Evolutionary conservation across 148 eudicot species (phyloP), one percentile per base, ranked within the genome.

Genomic region (Rhododendron griersonianum): DNA sequence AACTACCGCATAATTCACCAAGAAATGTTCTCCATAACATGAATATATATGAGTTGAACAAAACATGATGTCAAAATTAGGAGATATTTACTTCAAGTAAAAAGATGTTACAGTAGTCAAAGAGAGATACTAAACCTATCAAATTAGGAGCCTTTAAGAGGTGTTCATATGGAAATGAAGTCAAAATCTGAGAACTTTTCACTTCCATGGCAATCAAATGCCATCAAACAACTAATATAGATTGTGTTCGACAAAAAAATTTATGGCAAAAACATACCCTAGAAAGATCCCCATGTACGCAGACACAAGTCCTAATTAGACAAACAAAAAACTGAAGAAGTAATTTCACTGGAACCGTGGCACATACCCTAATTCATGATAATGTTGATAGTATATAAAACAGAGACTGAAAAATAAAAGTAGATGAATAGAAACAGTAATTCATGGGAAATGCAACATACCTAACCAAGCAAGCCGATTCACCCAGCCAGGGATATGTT

Each of bases 401-500:
- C 14, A 19, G 78, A 19, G 61, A 47, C 5, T 61, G 69, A 82
- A 76, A 39, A 28, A 14, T 23, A 76, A 76, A 35, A 74, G 15
- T 19, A 35, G 10, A 63, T 48, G 35, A 82, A 39, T 3, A 85
- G 59, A 86, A 55, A 41, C 18, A 69, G 2, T 79, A 48, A 51
- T 44, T 16, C 7, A 2, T 21, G 71, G 48, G 80, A 57, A 83
- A 13, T 13, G 30, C 35, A 41, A 81, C 88, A 78, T 89, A 95
- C 98, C 98, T 83, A 93, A 74, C 87, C 91, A 90, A 71, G 98
- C 98, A 80, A 95, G 94, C 50, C 98, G 92, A 89, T 95, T 95
- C 83, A 95, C 95, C 98, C 98, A 95, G 48, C 96, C 94, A 83
- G 98, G 98, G 87, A 95, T 91, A n/a, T 86, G 87, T 84, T 89